phyloP scores from a whole-genome alignment of 768 basidiomycete genomes.

The Mycena galopus region DNA sequence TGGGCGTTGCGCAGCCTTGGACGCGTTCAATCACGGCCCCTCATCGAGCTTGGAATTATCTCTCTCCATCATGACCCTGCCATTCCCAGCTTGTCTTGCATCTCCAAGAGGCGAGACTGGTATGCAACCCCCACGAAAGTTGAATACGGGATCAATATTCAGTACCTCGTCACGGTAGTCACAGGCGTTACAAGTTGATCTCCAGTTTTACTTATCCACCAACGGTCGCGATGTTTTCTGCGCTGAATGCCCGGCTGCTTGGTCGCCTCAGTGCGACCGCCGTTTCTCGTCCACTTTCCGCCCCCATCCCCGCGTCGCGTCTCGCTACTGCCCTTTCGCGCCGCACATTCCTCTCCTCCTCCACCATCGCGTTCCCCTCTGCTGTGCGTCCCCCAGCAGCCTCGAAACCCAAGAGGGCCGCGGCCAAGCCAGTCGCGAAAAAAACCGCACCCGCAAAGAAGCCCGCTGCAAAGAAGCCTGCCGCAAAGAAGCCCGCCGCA shows the following conservation, averaged over 20 bases:
- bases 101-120: too few species aligned
- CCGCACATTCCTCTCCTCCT: slow-evolving; percentile 14
- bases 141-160: too few species aligned
- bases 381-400: not conserved
- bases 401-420: not conserved
- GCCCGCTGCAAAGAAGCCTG: not conserved
- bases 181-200: too few species aligned
- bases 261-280: not conserved
- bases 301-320: slow-evolving; percentile 8
- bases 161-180: too few species aligned
- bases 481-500: not conserved
- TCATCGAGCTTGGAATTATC: too few species aligned
- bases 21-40: too few species aligned
- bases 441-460: not conserved
- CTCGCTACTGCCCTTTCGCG: not conserved
- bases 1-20: too few species aligned
- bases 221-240: slow-evolving; percentile 4
- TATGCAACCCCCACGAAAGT: too few species aligned
- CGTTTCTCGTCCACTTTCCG: not conserved
- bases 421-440: not conserved
- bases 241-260: not conserved
- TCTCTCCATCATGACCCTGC: too few species aligned
- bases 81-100: too few species aligned
- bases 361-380: not conserved
- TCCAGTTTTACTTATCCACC: too few species aligned